These are phyloP conservation scores for Lachnellula subtilissima DNA, from an alignment of 2,329 filamentous ascomycete genomes.

Conservation along the genomic window DNA sequence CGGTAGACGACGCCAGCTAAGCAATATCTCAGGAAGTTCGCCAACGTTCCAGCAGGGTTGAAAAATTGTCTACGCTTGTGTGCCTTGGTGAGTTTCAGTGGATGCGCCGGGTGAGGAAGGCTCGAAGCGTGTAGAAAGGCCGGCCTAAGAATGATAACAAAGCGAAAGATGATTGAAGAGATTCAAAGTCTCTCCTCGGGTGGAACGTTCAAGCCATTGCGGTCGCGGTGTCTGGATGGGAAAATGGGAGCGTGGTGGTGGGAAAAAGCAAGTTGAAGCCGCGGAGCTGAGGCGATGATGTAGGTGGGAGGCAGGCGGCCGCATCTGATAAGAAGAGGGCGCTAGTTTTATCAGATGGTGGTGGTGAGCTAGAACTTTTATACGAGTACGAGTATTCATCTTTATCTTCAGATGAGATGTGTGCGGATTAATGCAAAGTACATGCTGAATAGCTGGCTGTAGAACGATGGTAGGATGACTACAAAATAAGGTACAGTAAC, in stretches of 20 bases:
- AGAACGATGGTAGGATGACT: too few species aligned
- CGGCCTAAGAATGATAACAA: background rate
- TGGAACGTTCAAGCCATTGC: background rate
- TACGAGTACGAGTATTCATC: background rate
- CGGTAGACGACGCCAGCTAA: background rate
- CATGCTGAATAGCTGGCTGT: background rate
- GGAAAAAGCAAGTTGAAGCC: constrained; percentile 9
- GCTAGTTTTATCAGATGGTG: background rate
- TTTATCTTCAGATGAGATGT: background rate
- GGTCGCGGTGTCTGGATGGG: background rate
- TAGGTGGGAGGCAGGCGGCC: background rate
- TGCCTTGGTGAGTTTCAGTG: background rate
- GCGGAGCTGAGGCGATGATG: constrained; percentile 6
- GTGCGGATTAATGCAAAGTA: background rate
- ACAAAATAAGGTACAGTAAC: too few species aligned
- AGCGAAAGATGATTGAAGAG: background rate
- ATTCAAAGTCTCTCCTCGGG: background rate
- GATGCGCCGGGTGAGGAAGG: background rate
- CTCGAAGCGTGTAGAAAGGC: too few species aligned
- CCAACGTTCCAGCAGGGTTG: background rate
- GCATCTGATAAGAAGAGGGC: background rate
- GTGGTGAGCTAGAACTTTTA: background rate
- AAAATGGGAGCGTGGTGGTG: background rate
- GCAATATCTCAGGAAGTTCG: background rate
- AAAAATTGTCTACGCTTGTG: background rate